Conservation (phyloP, 768 basidiomycete species). For the Boletus reticuloceps region DNA sequence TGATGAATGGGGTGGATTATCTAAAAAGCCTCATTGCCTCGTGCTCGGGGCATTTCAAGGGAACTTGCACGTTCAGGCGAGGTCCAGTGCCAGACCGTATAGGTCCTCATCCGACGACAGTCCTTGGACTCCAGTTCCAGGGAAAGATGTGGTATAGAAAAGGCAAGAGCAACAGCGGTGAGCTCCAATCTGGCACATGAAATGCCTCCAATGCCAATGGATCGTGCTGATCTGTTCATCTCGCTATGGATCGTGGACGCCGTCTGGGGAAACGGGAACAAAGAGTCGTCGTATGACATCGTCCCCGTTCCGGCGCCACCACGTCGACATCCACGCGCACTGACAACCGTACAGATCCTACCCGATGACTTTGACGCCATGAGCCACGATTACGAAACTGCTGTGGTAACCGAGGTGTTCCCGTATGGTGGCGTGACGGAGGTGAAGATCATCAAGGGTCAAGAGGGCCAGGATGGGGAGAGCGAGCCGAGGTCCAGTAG, state of each 20-base stretch:
- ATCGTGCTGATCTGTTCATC: constrained; percentile 14
- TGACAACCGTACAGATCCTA: constrained; percentile 31
- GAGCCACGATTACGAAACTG: constrained; percentile 29
- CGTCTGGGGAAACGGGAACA: neutral
- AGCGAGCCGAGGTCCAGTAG: constrained; percentile 22
- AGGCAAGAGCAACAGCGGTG: constrained; percentile 29
- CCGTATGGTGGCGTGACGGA: constrained; percentile 26
- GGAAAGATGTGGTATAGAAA: constrained; percentile 20
- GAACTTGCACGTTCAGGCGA: constrained; percentile 7
- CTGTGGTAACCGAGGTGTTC: constrained; percentile 22
- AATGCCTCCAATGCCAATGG: neutral
- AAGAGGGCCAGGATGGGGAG: constrained; percentile 3
- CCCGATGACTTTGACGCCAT: constrained; percentile 31
- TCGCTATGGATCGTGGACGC: constrained; percentile 8
- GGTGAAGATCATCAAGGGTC: constrained; percentile 12
- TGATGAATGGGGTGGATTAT: constrained; percentile 24
- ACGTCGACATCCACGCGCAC: constrained; percentile 28
- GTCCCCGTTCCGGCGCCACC: constrained; percentile 16
- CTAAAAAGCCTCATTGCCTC: constrained; percentile 27
- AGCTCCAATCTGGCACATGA: constrained; percentile 2
- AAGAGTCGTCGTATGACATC: constrained; percentile 35
- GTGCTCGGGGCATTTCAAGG: constrained; percentile 23
- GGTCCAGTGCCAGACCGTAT: neutral
- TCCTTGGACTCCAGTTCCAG: neutral
- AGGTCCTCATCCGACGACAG: neutral